Base-by-base conservation (phyloP, 805 yeast genomes). In the Komagataella phaffii region DNA sequence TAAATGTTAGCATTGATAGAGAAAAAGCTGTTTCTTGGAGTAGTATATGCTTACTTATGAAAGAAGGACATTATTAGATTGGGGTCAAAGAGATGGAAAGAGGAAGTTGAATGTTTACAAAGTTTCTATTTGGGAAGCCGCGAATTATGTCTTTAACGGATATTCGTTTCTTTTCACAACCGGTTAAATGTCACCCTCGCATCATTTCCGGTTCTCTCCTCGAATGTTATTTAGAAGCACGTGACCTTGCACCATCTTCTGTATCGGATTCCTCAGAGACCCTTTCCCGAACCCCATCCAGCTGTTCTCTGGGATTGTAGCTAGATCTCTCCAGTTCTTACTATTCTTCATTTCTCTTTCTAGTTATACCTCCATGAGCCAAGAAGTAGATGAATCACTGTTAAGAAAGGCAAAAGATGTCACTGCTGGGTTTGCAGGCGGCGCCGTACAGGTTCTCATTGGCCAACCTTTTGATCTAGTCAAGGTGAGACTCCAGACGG, bases 381-480 rank as follows among this genome's bases (percentile, higher is more conserved):
- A 46, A 21, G 47, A 45, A 43, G 24, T 68, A 7, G 73, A 68
- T 51, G 61, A 63, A 50, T 68, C 73, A 21, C 49, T 70, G 51
- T 45, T 66, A 2, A 64, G 82, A 24, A 79, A 77, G 59, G 69
- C 66, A 43, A 79, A 79, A 56, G 83, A 79, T 55, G 70, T 73
- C 6, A 71, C 76, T 6, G 77, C 80, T 3, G 80, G 80, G 5
- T 76, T 75, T 55, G 73, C 71, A 7, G 80, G 80, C 17, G 80
- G 80, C 7, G 80, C 76, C 3, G 77, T 73, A 2, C 80, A 76
- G 59, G 80, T 76, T 3, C 61, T 76, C 14, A 70, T 75, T n/a
- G 80, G 80, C 40, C 87, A 81, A 61, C 87, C 86, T 14, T 81
- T 81, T 63, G 88, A 82, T 62, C 71, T 82, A 57, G 83, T 82